Percentiles rank a stretch among this genome's conserved stretches.
Conservation (phyloP, 2,329 filamentous ascomycete genomes). For the Penicillium sp. region DNA sequence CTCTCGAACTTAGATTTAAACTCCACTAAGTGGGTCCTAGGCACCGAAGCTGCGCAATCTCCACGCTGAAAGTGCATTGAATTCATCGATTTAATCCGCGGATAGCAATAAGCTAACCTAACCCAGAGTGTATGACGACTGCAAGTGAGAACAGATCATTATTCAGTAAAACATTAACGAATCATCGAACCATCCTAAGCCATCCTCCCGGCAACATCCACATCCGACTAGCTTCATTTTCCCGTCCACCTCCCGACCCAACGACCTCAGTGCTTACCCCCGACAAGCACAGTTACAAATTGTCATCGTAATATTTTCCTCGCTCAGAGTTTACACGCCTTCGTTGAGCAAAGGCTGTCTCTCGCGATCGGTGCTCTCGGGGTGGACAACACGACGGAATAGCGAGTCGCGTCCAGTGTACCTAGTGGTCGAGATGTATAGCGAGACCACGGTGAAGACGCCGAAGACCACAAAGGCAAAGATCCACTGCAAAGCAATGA, state of each 20-base stretch:
- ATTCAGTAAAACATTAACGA: not conserved
- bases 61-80: not conserved
- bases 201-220: not conserved
- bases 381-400: constrained; percentile 32
- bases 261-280: not conserved
- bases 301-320: too few relatives aligned
- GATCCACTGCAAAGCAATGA: constrained; percentile 85
- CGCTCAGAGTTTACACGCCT: constrained; percentile 3
- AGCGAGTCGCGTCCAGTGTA: constrained; percentile 38
- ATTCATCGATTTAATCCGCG: not conserved
- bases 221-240: not conserved
- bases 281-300: not conserved
- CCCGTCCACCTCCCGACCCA: not conserved
- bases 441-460: constrained; percentile 68
- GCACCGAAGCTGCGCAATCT: not conserved
- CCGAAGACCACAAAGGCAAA: constrained; percentile 84
- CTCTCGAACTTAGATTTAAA: not conserved
- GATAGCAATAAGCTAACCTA: not conserved
- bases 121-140: constrained; percentile 5
- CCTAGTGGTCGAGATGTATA: constrained; percentile 43
- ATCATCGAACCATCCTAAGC: not conserved
- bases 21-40: constrained; percentile 5
- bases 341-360: constrained; percentile 55
- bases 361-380: constrained; percentile 52
- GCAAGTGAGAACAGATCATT: not conserved